Base-by-base conservation (phyloP, 169 alveolate genomes). In the Plasmodium blacklocki region DNA sequence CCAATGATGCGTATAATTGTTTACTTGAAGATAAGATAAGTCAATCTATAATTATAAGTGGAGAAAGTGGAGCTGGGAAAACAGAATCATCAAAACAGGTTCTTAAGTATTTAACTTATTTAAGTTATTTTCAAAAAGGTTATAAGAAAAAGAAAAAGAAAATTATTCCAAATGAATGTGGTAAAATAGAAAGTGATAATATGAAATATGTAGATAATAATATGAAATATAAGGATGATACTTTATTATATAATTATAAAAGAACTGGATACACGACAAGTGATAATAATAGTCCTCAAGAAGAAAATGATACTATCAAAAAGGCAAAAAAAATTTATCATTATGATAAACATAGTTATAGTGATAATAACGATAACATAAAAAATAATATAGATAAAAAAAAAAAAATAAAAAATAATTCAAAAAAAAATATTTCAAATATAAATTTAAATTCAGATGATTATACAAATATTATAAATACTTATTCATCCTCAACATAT, bases 31-130 rank as follows among this genome's bases (percentile, higher is more conserved):
- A 94, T 15, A 92, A 92, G 63, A 80, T 72, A 39, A 92, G 94
- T 74, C 99, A 99, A 85, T 96, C 99, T 15, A 96, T 99, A 32
- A 98, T 99, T 52, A 98, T 99, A 70, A 96, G 99, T n/a, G 99
- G 99, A 0, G 99, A 99, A 91, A 96, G 99, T 64, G 99, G 99
- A 0, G 99, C 99, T 8, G 99, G 99, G 8, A 99, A 99, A 94
- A 99, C 99, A 1, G 99, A 98, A 95, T 98, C 99, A 49, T 98
- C 99, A 39, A 98, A 98, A 78, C 97, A 95, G 80, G 93, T 95
- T 60, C 90, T 95, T 93, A 90, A 60, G 86, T 95, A 90, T 68
- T 93, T 95, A 63, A 96, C 97, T 11, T 91, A 90, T 62, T 72
- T 86, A 47, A 86, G 92, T 29, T 66, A 52, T 70, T 86, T 86